Evolutionary conservation across 2,329 filamentous ascomycete species (phyloP), one percentile per base, ranked within the genome.

Genomic region (Rutstroemia sydowiana): DNA sequence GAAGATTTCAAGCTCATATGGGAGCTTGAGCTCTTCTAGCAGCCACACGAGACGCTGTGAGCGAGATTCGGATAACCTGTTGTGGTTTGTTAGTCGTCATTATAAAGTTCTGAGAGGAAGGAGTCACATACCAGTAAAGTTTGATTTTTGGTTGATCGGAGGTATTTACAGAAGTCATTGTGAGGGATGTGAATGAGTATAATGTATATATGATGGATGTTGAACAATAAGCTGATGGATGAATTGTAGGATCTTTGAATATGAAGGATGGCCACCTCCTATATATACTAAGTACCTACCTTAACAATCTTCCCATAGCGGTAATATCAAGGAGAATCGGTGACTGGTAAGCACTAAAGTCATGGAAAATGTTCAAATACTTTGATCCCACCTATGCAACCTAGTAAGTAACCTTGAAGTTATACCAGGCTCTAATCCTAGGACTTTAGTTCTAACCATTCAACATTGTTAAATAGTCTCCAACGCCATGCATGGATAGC

Each of bases 1-100:
- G 75, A 86, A 93, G 49, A 85, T 76, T 63, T 92, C 81, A 53
- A 96, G 71, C 56, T 91, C 81, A 70, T 95, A 95, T 26, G 84
- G 77, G 31, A 95, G 69, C 40, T 85, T 77, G 56, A 86, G 74
- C 64, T 85, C 83, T 66, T 86, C 81, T 34, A 88, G 74, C 5
- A 87, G 77, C 83, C 83, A 87, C 44, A 86, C 70, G 48, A 87
- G 79, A 34, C 82, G 77, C 61, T 87, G 83, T 16, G 81, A 76
- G 18, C 64, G 64, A 3, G 65, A 66, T 55, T 64, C 53, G 13
- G 66, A 58, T 21, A 66, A 61, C 65, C 64, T 66, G 32, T 28
- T 13, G 14, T 11, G 45, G 23, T 42, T n/a, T 36, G 50, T 60
- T 47, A 55, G 10, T 18, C 40, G 9, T 3, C 11, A 13, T 31